Percentiles rank a stretch among this genome's conserved stretches.
Conservation (phyloP, 306 rosid genomes). For the Malus sieversii region DNA sequence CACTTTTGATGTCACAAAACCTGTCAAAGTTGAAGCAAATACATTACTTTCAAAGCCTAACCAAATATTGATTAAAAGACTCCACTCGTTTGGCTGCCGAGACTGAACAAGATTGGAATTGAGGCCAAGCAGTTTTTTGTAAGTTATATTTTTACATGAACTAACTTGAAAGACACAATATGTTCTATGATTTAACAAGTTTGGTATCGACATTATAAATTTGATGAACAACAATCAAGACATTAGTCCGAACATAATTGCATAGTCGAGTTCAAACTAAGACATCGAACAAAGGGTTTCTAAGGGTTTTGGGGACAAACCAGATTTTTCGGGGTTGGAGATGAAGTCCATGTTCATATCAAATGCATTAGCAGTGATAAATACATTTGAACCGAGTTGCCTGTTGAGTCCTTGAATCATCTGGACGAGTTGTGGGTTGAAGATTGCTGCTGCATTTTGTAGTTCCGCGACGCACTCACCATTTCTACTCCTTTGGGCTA, state of each 20-base stretch:
- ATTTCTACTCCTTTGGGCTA: constrained; percentile 37
- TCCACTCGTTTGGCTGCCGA: background rate
- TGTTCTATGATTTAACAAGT: background rate
- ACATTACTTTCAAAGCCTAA: background rate
- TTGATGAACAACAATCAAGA: background rate
- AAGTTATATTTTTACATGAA: too few species aligned
- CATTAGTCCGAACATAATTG: background rate
- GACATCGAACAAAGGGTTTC: background rate
- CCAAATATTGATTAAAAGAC: background rate
- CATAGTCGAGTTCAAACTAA: too few species aligned
- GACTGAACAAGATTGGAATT: background rate
- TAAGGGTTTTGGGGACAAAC: constrained; percentile 7
- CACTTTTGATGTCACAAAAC: constrained; percentile 49
- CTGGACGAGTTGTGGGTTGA: constrained; percentile 25
- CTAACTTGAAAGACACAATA: too few species aligned
- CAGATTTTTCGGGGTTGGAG: constrained; percentile 32
- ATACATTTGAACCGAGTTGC: constrained; percentile 27
- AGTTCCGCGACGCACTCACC: constrained; percentile 40
- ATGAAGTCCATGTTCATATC: constrained; percentile 42
- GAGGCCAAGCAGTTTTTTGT: background rate
- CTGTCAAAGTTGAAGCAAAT: background rate
- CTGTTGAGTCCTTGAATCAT: constrained; percentile 31
- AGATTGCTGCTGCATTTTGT: constrained; percentile 33
- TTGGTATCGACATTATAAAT: background rate
- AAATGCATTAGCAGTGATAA: constrained; percentile 36